Percentiles rank a stretch among this genome's conserved stretches.
Evolutionary conservation across 345 rosid genomes (phyloP).

Genomic region (Pugionium cornutum): DNA sequence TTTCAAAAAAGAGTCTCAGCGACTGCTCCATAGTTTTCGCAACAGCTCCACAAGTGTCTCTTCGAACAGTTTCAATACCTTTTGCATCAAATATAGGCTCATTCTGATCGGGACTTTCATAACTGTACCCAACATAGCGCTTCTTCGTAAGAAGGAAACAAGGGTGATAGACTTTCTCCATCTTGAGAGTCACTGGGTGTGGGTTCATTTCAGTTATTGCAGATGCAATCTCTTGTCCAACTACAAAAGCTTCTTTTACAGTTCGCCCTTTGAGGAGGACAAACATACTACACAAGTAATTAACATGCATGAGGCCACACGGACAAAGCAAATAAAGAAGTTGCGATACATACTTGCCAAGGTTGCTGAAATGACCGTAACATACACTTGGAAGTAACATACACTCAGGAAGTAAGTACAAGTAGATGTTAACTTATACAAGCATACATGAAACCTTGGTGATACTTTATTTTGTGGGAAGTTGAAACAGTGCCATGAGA

Average conservation of each 20-base stretch:
- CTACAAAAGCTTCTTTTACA: conserved; percentile 62
- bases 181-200: conserved; percentile 80
- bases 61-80: conserved; percentile 95
- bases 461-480: conserved; percentile 9
- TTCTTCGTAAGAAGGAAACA: conserved; percentile 97
- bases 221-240: conserved; percentile 85
- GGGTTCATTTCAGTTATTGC: conserved; percentile 89
- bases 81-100: conserved; percentile 90
- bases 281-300: conserved; percentile 75
- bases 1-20: conserved; percentile 72
- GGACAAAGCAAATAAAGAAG: conserved; percentile 16
- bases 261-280: conserved; percentile 84
- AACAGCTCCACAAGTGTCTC: conserved; percentile 89
- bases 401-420: neutral
- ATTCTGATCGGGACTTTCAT: conserved; percentile 70
- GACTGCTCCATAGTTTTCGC: conserved; percentile 91
- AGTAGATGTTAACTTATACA: conserved; percentile 1
- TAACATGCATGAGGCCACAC: conserved; percentile 30
- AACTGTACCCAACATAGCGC: conserved; percentile 94
- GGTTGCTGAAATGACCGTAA: conserved; percentile 8
- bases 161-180: conserved; percentile 96
- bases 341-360: conserved; percentile 2
- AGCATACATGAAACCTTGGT: neutral
- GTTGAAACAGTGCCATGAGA: conserved; percentile 12
- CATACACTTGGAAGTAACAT: neutral